Base-by-base conservation (phyloP, 257 asterid species). In the Henckelia pumila region DNA sequence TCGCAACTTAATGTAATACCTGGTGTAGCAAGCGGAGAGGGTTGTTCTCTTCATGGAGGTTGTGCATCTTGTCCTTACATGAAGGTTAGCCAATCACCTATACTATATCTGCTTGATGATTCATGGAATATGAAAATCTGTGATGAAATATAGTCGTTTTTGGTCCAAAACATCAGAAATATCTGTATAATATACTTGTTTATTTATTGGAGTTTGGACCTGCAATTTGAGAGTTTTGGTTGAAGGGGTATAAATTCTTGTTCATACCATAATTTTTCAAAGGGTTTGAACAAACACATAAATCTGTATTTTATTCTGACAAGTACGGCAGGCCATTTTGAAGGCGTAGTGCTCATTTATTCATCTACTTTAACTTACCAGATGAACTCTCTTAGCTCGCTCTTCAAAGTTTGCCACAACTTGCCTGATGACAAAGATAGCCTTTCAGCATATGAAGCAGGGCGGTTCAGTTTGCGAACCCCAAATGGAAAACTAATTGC, bases 41-140 rank as follows among this genome's bases (percentile, higher is more conserved):
- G 99, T 28, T 93, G 99, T 83, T 93, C 99, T 63, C 81, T 93
- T 75, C 97, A 93, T n/a, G 99, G 99, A 66, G 99, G 99, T 19
- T 93, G 99, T 83, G 99, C 99, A 62, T 90, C 97, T 62, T 93
- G 99, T 69, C 99, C 99, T 66, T 88, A 93, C 71, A 93, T 93
- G 99, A 93, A 93, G 99, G 97, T 93, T 76, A 65, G 89, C 73
- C 49, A 19, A 22, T 20, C 33, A 30, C 6, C 11, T 24, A 26
- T 49, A 20, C 21, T 53, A 49, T 62, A 52, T 63, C n/a, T 21
- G 40, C 2, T 2, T 33, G 25, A 63, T 14, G 35, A 28, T 66
- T 40, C n/a, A 28, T 58, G 6, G 66, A 66, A 22, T 40, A 17
- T 17, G 3, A 30, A 10, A 14, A 14, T 21, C 24, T 0, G 17